Percentiles rank a stretch among this genome's conserved stretches.
phyloP scores from a whole-genome alignment of 164 flowering plant genomes.

The Magnolia sinica region DNA sequence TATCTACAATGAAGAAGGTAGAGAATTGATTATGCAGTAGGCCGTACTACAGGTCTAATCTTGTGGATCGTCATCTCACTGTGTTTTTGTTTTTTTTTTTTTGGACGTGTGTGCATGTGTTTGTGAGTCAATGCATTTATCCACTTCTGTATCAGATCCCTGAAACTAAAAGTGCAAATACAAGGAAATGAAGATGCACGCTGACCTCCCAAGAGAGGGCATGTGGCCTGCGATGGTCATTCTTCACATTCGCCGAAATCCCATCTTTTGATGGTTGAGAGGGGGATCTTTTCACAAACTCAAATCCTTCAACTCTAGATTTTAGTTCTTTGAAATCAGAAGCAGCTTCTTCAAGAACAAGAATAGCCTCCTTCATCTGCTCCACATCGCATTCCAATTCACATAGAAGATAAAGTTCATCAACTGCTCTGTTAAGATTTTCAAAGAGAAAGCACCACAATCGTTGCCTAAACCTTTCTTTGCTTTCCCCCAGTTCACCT shows the following conservation, averaged over 20 bases:
- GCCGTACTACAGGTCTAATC: background rate
- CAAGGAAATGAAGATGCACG: slow-evolving; percentile 1
- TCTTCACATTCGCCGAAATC: slow-evolving; percentile 42
- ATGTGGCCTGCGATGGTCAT: slow-evolving; percentile 87
- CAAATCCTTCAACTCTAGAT: slow-evolving; percentile 76
- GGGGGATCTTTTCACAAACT: slow-evolving; percentile 48
- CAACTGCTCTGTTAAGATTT: slow-evolving; percentile 92
- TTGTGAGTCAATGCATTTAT: background rate
- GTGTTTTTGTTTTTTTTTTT: background rate
- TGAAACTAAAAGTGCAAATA: background rate
- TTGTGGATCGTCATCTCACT: background rate
- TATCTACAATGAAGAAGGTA: background rate
- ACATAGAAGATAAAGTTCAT: slow-evolving; percentile 92
- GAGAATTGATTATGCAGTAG: background rate
- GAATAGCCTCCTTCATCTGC: slow-evolving; percentile 89
- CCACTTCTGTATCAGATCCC: background rate
- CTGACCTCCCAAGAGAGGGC: slow-evolving; percentile 98
- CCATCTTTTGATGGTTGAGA: slow-evolving; percentile 42
- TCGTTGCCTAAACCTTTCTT: slow-evolving; percentile 89
- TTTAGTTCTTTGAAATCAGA: slow-evolving; percentile 77
- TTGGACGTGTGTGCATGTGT: background rate
- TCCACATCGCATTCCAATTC: slow-evolving; percentile 90
- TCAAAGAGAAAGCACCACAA: slow-evolving; percentile 94
- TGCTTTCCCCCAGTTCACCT: slow-evolving; percentile 61
- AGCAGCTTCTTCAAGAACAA: slow-evolving; percentile 92